Evolutionary conservation across 495 filamentous ascomycete species (phyloP).

Genomic region (Symbiotaphrina buchneri): DNA sequence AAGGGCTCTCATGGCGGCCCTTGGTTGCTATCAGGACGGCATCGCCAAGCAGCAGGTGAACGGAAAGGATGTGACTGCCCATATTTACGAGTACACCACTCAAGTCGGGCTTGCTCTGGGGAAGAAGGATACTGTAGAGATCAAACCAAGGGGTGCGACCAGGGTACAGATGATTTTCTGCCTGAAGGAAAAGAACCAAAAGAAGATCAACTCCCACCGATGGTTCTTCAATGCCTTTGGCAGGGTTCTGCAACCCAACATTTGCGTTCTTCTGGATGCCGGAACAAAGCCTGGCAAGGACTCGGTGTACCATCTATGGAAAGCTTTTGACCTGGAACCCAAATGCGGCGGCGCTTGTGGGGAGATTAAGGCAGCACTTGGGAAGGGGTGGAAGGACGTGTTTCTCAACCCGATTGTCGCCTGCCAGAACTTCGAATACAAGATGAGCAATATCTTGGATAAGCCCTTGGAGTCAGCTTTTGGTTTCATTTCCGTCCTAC

Average conservation of each 20-base stretch:
- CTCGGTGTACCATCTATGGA: conserved; percentile 95
- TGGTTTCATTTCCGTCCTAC: conserved; percentile 91
- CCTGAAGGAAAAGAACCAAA: conserved; percentile 98
- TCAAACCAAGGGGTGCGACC: conserved; percentile 49
- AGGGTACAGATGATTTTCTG: conserved; percentile 97
- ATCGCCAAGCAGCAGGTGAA: conserved; percentile 98
- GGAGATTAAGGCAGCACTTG: conserved; percentile 98
- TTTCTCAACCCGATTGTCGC: conserved; percentile 85
- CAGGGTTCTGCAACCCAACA: conserved; percentile 76
- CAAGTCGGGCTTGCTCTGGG: conserved; percentile 69
- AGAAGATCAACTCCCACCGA: conserved; percentile 98
- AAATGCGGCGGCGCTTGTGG: conserved; percentile 95
- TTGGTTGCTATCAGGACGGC: conserved; percentile 95
- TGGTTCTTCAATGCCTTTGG: conserved; percentile 99
- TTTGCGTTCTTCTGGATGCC: conserved; percentile 89
- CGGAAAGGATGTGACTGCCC: conserved; percentile 87
- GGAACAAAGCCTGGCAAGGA: conserved; percentile 83
- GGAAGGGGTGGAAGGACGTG: conserved; percentile 55
- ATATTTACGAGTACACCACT: conserved; percentile 95
- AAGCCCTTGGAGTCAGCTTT: conserved; percentile 96
- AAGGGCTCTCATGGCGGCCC: conserved; percentile 67
- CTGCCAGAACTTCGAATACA: conserved; percentile 98
- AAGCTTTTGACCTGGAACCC: conserved; percentile 92
- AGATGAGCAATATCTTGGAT: conserved; percentile 98
- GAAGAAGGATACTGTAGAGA: conserved; percentile 70